Base-by-base conservation (phyloP, 306 rosid genomes). In the Lathyrus oleraceus region DNA sequence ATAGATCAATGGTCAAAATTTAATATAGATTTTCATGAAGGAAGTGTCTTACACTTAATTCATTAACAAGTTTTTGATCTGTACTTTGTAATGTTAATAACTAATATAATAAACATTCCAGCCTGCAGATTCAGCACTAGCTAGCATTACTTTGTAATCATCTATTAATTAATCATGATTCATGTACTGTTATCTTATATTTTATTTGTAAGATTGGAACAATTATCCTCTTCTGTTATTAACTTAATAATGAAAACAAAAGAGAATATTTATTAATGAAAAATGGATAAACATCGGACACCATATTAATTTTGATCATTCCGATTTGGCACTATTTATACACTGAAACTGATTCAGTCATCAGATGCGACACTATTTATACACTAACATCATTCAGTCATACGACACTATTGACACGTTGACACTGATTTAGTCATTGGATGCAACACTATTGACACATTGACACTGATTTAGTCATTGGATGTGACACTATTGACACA, bases 51-150 rank as follows among this genome's bases (percentile, higher is more conserved):
- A 1, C 44, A 3, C 23, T 72, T 14, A 67, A 44, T 71, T 72
- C 56, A 51, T 70, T 75, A 62, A 23, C 39, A 69, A 5, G 10
- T 19, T 52, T 19, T 52, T 76, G 78, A 78, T 84, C 75, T 78
- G 76, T 72, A 67, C 62, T 61, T 57, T 74, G 56, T 51, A 60
- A 68, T 61, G 81, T 56, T 52, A 52, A 61, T 74, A 17, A 74
- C 61, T 64, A 54, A 65, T 81, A 76, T 65, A 76, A 69, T 81
- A 76, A 76, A 44, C 20, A 70, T 73, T 73, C 82, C 78, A 65
- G 71, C 72, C 82, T 81, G 69, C 76, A 69, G 81, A 76, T 78
- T 81, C 82, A 70, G 28, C 45, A 17, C 30, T 39, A 63, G n/a
- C 71, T 42, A 13, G 14, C 13, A 44, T 30, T n/a, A 59, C 48